Base-by-base conservation (phyloP, 345 rosid species). In the Populus tremula region DNA sequence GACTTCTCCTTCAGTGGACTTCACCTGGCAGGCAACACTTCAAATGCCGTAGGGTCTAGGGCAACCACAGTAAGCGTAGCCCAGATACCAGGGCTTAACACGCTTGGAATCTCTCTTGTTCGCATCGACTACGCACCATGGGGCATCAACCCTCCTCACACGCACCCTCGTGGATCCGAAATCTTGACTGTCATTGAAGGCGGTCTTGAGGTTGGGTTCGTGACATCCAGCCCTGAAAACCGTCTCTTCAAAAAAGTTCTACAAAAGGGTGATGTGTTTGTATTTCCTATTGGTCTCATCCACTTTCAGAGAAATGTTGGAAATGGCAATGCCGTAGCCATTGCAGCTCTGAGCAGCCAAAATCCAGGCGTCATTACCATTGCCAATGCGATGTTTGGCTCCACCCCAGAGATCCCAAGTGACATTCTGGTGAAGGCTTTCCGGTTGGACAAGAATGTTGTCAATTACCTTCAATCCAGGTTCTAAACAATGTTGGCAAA, bases 271-370 rank as follows among this genome's bases (percentile, higher is more conserved):
- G 81, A 78, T 62, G 80, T 62, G 6, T 38, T 77, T 18, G 63
- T 70, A 1, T 69, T 69, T 39, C 79, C 79, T 25, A 3, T 69
- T 76, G 79, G 79, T 1, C 54, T 76, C 25, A 62, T 77, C 45
- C 80, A 77, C 67, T 77, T 77, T 23, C 80, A 77, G 21, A 61
- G 43, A 25, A 77, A 77, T 77, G n/a, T 77, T 45, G 70, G 75
- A 9, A 31, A 63, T 2, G 63, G 33, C 27, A 23, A 27, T 2
- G 80, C 80, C 20, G 47, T 77, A 20, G 80, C 80, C 8, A 21
- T 77, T n/a, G 80, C 78, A 39, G 47, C 63, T 7, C 41, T 73
- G 69, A 68, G 47, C 33, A 74, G 82, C 78, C 82, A 66, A 68
- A 61, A 78, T 11, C 81, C 81, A 41, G 47, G 47, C 12, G 47